A percentile compares a stretch with the other conserved stretches of the same genome.
These are phyloP conservation scores for Hemisphaericaspora xylanilytica DNA, from an alignment of 1,139 yeast genomes.

Conservation along the genomic window DNA sequence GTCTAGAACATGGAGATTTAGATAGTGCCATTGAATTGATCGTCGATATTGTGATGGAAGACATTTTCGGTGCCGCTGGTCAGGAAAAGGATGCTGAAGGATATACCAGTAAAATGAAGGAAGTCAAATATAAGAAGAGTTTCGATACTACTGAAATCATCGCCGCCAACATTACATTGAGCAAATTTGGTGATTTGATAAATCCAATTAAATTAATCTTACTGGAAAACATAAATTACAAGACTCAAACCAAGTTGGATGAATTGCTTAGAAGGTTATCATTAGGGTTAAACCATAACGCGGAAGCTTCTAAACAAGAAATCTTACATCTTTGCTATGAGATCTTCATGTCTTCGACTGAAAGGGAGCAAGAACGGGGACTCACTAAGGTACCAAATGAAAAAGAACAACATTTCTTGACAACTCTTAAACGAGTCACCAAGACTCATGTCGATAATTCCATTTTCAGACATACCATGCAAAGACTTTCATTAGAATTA, in stretches of 20 bases:
- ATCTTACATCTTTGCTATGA: conserved; percentile 75
- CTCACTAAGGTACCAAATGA: conserved; percentile 16
- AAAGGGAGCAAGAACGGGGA: conserved; percentile 14
- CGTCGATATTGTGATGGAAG: conserved; percentile 83
- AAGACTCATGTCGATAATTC: conserved; percentile 45
- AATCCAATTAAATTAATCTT: conserved; percentile 69
- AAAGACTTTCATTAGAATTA: conserved; percentile 76
- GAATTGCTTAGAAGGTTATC: conserved; percentile 77
- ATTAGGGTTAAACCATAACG: conserved; percentile 73
- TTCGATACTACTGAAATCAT: conserved; percentile 82
- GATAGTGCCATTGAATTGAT: conserved; percentile 65
- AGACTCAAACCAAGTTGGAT: conserved; percentile 72
- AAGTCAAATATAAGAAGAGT: conserved; percentile 86
- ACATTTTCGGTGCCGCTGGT: conserved; percentile 88
- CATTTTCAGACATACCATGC: conserved; percentile 54
- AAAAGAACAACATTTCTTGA: conserved; percentile 63
- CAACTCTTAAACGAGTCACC: conserved; percentile 57
- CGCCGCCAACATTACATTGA: conserved; percentile 62
- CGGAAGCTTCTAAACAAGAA: conserved; percentile 54
- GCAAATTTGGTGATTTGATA: conserved; percentile 57
- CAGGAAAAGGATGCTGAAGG: conserved; percentile 95
- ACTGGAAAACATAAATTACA: conserved; percentile 62
- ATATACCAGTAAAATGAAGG: conserved; percentile 82
- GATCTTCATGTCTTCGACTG: conserved; percentile 51
- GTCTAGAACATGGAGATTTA: conserved; percentile 65